Evolutionary conservation across 169 alveolate genomes (phyloP).

Genomic region (Cardiosporidium cionae): DNA sequence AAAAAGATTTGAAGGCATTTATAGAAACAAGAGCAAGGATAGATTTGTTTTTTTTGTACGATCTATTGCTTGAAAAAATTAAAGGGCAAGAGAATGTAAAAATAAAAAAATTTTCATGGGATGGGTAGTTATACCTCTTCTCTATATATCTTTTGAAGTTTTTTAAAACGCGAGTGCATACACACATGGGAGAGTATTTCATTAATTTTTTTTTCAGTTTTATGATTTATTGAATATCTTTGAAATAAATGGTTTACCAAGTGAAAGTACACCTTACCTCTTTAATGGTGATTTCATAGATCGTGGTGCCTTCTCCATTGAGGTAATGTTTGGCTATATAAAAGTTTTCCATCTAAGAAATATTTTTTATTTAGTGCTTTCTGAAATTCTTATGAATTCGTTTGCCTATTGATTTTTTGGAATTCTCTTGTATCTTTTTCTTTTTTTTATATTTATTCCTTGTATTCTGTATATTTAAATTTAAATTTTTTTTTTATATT

Average conservation of each 20-base stretch:
- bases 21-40: background rate
- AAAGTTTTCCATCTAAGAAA: too few relatives aligned
- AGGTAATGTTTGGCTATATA: too few relatives aligned
- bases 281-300: slow-evolving; percentile 99
- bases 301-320: slow-evolving; percentile 98
- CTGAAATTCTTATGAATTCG: too few relatives aligned
- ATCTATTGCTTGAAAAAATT: background rate
- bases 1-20: background rate
- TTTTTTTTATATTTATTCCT: too few relatives aligned
- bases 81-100: background rate
- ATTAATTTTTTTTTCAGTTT: background rate
- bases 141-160: background rate
- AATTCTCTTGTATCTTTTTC: too few relatives aligned
- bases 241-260: slow-evolving; percentile 91
- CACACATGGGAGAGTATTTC: background rate
- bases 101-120: background rate
- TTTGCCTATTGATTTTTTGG: too few relatives aligned
- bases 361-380: too few relatives aligned
- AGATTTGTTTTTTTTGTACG: too few relatives aligned
- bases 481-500: too few relatives aligned
- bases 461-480: too few relatives aligned
- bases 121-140: background rate
- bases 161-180: background rate
- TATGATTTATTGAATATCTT: slow-evolving; percentile 84
- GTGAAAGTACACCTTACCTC: slow-evolving; percentile 88